A percentile compares a stretch with the other conserved stretches of the same genome.
Conservation (phyloP, 192 early-diverging fungal species). For the Backusella circina region DNA sequence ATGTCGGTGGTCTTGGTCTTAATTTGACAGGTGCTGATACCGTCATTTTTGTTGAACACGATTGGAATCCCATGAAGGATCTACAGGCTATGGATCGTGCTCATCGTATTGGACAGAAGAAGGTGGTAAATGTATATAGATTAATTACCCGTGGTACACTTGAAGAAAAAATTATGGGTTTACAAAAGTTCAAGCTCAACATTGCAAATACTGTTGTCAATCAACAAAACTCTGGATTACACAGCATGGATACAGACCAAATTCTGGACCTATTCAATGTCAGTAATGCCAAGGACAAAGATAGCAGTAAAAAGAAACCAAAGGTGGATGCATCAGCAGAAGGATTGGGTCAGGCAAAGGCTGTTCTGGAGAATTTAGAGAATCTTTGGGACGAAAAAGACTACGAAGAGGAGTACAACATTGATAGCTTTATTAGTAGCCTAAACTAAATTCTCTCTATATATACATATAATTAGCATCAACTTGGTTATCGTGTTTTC, state of each 20-base stretch:
- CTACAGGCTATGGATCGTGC: slow-evolving; percentile 99
- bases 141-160: slow-evolving; percentile 95
- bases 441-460: slow-evolving; percentile 25
- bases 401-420: slow-evolving; percentile 82
- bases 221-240: slow-evolving; percentile 90
- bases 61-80: slow-evolving; percentile 99
- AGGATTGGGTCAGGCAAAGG: slow-evolving; percentile 66
- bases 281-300: slow-evolving; percentile 42
- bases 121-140: slow-evolving; percentile 97
- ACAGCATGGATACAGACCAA: slow-evolving; percentile 95
- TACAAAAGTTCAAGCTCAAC: slow-evolving; percentile 98
- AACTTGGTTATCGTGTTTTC: neutral
- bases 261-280: slow-evolving; percentile 91
- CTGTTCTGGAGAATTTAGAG: slow-evolving; percentile 73
- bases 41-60: slow-evolving; percentile 98
- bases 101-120: slow-evolving; percentile 96
- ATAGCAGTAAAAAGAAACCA: slow-evolving; percentile 36
- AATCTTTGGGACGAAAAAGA: slow-evolving; percentile 90
- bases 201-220: slow-evolving; percentile 95
- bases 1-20: slow-evolving; percentile 94
- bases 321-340: slow-evolving; percentile 13
- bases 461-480: neutral
- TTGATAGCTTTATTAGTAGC: slow-evolving; percentile 71
- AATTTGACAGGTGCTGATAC: slow-evolving; percentile 99
- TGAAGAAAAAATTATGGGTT: slow-evolving; percentile 99